A percentile compares a stretch with the other conserved stretches of the same genome.
phyloP scores from a whole-genome alignment of 2,329 filamentous ascomycete species.

The Paramyrothecium sp. region DNA sequence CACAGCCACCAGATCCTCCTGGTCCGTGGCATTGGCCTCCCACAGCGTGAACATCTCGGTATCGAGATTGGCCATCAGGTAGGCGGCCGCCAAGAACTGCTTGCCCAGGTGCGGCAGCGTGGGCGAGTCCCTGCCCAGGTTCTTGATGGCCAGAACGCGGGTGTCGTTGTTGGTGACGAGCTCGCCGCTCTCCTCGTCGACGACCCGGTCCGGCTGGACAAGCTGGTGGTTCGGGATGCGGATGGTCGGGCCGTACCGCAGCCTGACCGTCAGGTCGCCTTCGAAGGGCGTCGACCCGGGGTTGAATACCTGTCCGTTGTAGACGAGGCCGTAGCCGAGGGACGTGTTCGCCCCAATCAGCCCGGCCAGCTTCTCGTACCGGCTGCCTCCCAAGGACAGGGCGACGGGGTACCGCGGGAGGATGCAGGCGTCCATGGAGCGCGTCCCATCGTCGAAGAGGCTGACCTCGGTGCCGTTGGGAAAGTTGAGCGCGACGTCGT shows the following conservation, averaged over 20 bases:
- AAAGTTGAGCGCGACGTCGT: not conserved
- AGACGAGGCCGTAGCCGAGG: not conserved
- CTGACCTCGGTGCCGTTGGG: not conserved
- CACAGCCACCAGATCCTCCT: slow-evolving; percentile 7
- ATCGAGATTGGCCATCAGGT: slow-evolving; percentile 10
- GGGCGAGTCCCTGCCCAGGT: slow-evolving; percentile 1
- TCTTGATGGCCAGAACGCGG: slow-evolving; percentile 7
- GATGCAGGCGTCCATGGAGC: not conserved
- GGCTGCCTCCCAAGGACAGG: not conserved
- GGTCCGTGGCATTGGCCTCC: slow-evolving; percentile 10
- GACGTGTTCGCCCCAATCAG: not conserved
- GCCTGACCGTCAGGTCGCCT: slow-evolving; percentile 5
- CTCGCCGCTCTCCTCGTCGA: slow-evolving; percentile 2
- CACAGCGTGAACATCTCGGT: slow-evolving; percentile 10
- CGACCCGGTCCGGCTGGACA: slow-evolving; percentile 5
- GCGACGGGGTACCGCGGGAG: not conserved
- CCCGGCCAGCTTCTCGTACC: not conserved
- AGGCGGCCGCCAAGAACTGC: slow-evolving; percentile 11
- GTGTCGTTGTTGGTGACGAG: not conserved
- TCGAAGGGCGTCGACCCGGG: not conserved
- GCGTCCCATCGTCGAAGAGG: not conserved
- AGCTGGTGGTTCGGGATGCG: slow-evolving; percentile 12
- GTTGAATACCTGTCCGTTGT: not conserved
- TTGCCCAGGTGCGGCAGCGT: slow-evolving; percentile 6
- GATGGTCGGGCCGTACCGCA: slow-evolving; percentile 2